Evolutionary conservation across 345 rosid species (phyloP).

Genomic region (Eucalyptus tenuipes): DNA sequence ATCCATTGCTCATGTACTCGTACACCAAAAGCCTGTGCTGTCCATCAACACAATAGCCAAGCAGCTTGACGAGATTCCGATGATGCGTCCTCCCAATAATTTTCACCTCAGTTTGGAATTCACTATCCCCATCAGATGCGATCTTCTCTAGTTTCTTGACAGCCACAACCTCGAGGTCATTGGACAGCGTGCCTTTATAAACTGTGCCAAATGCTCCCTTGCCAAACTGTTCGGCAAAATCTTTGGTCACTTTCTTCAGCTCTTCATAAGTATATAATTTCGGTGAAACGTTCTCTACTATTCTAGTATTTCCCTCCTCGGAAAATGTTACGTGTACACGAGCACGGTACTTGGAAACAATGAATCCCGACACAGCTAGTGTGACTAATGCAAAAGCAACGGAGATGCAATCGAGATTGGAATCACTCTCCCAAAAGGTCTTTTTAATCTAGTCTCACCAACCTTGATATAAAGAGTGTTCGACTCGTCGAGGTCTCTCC

Average conservation of each 20-base stretch:
- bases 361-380: not conserved
- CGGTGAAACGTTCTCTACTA: not conserved
- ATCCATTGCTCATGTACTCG: constrained; percentile 15
- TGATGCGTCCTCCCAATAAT: constrained; percentile 15
- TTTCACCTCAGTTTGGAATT: constrained; percentile 7
- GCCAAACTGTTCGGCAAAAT: constrained; percentile 10
- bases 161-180: not conserved
- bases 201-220: constrained; percentile 10
- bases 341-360: not conserved
- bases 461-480: constrained; percentile 2
- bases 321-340: not conserved
- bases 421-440: not conserved
- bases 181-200: not conserved
- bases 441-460: not conserved
- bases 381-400: not conserved
- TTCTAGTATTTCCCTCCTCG: not conserved
- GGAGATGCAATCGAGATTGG: not conserved
- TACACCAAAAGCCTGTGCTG: constrained; percentile 9
- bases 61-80: constrained; percentile 1
- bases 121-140: not conserved
- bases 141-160: constrained; percentile 3
- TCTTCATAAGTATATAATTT: not conserved
- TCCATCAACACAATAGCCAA: constrained; percentile 3
- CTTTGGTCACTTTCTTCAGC: not conserved
- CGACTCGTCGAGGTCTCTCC: not conserved